phyloP scores from a whole-genome alignment of 192 early-diverging fungal genomes.

The Piromyces finnis region DNA sequence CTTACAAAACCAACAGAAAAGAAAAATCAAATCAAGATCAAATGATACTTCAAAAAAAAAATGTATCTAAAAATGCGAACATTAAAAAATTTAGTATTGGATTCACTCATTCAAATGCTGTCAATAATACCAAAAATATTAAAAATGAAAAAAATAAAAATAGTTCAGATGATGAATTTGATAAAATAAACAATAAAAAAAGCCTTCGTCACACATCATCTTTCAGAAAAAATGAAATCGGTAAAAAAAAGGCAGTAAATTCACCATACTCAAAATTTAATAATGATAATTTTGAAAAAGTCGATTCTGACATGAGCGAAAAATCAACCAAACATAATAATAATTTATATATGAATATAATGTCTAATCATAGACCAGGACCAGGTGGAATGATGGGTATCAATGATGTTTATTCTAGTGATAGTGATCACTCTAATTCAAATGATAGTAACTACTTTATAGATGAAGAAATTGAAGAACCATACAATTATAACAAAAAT shows the following conservation, averaged over 20 bases:
- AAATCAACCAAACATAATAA: background rate
- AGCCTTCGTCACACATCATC: background rate
- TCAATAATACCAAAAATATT: background rate
- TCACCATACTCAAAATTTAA: background rate
- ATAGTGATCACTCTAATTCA: background rate
- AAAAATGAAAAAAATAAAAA: background rate
- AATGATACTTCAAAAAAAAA: background rate
- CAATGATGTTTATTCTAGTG: background rate
- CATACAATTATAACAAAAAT: background rate
- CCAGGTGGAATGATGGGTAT: background rate
- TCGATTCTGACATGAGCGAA: background rate
- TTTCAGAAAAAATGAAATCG: background rate
- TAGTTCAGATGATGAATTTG: background rate
- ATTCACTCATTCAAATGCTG: background rate
- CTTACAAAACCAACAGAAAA: too few species aligned
- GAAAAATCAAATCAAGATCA: background rate
- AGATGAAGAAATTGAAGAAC: background rate
- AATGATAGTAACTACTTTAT: background rate
- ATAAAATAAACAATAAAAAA: background rate
- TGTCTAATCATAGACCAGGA: background rate
- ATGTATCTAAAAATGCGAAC: background rate
- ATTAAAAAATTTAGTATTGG: background rate
- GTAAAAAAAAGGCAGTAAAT: background rate
- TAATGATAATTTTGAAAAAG: background rate
- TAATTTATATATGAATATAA: background rate